Conservation (phyloP, 2,329 filamentous ascomycete species). For the Monosporascus sp. region DNA sequence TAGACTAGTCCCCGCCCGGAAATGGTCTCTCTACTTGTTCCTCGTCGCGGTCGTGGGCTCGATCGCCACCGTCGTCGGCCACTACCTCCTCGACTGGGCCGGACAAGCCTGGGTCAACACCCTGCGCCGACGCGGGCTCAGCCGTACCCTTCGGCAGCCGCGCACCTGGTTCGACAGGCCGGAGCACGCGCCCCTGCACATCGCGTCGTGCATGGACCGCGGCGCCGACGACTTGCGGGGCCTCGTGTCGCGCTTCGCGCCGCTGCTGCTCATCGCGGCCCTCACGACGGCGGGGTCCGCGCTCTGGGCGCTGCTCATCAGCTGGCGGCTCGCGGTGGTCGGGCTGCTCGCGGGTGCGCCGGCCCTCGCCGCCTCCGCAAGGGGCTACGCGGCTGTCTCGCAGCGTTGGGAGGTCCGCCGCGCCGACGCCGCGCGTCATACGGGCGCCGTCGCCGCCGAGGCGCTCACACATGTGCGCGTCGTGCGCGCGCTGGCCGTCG, state of each 20-base stretch:
- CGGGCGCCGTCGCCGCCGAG: constrained; percentile 64
- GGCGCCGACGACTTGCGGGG: constrained; percentile 86
- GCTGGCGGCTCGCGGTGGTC: constrained; percentile 79
- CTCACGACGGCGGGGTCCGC: constrained; percentile 66
- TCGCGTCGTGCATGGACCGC: constrained; percentile 70
- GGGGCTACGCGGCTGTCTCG: constrained; percentile 59
- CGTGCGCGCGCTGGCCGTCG: constrained; percentile 69
- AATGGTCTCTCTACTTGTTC: constrained; percentile 67
- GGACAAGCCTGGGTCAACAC: constrained; percentile 74
- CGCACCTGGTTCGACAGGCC: constrained; percentile 72
- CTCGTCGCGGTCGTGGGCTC: constrained; percentile 64
- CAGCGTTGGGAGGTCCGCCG: constrained; percentile 67
- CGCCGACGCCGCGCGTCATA: constrained; percentile 56
- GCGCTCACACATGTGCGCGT: constrained; percentile 75
- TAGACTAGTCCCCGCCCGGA: constrained; percentile 43
- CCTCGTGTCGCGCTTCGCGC: constrained; percentile 71
- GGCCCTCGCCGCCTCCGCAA: constrained; percentile 60
- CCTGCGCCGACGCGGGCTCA: constrained; percentile 63
- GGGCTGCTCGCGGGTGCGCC: constrained; percentile 66
- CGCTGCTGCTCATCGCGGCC: constrained; percentile 60
- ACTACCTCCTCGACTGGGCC: constrained; percentile 66
- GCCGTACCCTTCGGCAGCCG: constrained; percentile 68
- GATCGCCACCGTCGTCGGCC: constrained; percentile 56
- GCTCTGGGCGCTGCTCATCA: constrained; percentile 66
- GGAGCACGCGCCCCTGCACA: constrained; percentile 55